Evolutionary conservation across 179 eudicot species (phyloP).

Genomic region (Actinidia polygama): DNA sequence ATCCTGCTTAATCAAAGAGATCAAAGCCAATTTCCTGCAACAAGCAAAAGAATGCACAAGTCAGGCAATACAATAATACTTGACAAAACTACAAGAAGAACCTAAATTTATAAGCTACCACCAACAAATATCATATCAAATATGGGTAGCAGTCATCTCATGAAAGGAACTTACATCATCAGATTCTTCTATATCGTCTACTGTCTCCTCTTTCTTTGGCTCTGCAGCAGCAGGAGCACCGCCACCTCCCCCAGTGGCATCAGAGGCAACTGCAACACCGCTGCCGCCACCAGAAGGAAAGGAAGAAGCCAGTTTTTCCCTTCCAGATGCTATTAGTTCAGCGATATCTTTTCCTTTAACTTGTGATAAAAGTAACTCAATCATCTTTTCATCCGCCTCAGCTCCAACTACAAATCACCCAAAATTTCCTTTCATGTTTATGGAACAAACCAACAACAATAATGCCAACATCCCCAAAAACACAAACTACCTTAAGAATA

Average conservation of each 20-base stretch:
- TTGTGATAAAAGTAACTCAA: constrained; percentile 22
- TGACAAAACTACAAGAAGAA: background rate
- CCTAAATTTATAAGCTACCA: background rate
- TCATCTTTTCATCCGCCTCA: constrained; percentile 27
- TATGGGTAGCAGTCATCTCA: background rate
- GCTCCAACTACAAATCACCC: constrained; percentile 17
- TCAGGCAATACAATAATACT: background rate
- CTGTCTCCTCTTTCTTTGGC: constrained; percentile 35
- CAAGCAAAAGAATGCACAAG: background rate
- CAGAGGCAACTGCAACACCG: constrained; percentile 18
- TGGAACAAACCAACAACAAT: background rate
- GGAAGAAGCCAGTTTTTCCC: constrained; percentile 34
- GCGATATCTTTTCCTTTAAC: constrained; percentile 28
- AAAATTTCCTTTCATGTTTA: background rate
- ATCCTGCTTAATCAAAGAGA: constrained; percentile 22
- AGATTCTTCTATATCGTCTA: constrained; percentile 29
- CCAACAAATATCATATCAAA: background rate
- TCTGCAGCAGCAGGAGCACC: constrained; percentile 26
- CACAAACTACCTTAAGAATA: too few relatives aligned
- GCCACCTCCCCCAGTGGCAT: constrained; percentile 12
- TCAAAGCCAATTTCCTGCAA: constrained; percentile 34
- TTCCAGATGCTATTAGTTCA: constrained; percentile 29
- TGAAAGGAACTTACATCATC: constrained; percentile 22
- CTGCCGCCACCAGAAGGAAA: constrained; percentile 30
- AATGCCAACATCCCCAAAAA: too few relatives aligned